These are phyloP conservation scores for Ascochyta rabiei DNA, from an alignment of 2,329 filamentous ascomycete genomes.

Conservation along the genomic window DNA sequence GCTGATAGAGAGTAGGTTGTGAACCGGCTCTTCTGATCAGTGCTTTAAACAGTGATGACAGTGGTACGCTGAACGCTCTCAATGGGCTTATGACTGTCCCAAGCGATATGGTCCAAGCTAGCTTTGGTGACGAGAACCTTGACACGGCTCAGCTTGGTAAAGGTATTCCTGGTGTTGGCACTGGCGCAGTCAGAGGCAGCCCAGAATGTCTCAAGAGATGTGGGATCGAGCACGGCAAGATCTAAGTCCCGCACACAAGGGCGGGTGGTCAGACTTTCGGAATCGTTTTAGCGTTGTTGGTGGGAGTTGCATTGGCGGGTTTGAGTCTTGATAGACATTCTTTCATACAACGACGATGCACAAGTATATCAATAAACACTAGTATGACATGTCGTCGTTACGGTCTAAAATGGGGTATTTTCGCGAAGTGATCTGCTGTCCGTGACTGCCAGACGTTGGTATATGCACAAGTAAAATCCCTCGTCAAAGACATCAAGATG, in stretches of 20 bases:
- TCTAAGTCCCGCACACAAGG: neutral
- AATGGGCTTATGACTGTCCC: constrained; percentile 53
- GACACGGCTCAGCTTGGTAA: constrained; percentile 39
- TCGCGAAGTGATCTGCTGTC: neutral
- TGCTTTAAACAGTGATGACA: constrained; percentile 57
- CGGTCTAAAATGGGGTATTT: constrained; percentile 12
- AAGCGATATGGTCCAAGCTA: constrained; percentile 51
- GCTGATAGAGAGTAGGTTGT: constrained; percentile 47
- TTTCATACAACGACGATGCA: constrained; percentile 5
- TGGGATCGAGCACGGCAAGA: constrained; percentile 21
- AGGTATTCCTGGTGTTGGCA: constrained; percentile 49
- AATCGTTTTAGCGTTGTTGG: neutral
- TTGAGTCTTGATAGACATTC: neutral
- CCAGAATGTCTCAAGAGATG: constrained; percentile 50
- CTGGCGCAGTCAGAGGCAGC: constrained; percentile 51
- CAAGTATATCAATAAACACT: neutral
- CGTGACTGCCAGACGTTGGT: constrained; percentile 11
- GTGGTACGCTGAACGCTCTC: constrained; percentile 57
- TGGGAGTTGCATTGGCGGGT: neutral
- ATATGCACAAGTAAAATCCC: constrained; percentile 11
- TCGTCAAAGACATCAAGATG: constrained; percentile 6
- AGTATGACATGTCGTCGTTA: neutral
- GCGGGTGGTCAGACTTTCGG: neutral
- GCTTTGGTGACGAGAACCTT: constrained; percentile 48
- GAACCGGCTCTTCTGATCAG: constrained; percentile 57